A percentile compares a stretch with the other conserved stretches of the same genome.
Conservation (phyloP, 2,329 filamentous ascomycete species). For the Massarina eburnea region DNA sequence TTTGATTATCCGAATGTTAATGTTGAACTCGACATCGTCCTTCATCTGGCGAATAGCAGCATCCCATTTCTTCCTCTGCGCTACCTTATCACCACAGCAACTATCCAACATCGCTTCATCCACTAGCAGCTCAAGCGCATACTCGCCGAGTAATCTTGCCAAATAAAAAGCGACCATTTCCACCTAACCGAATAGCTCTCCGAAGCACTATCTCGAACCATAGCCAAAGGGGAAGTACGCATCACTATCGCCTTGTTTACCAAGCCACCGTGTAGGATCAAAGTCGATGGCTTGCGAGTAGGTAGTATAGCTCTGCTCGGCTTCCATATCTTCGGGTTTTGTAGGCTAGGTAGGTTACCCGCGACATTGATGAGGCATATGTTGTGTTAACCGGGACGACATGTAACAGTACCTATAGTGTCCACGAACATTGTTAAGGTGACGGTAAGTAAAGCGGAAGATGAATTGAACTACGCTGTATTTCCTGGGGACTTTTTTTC, state of each 20-base stretch:
- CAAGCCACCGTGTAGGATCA: slow-evolving; percentile 5
- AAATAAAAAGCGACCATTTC: slow-evolving; percentile 12
- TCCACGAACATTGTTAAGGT: slow-evolving; percentile 5
- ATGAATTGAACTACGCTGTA: slow-evolving; percentile 12
- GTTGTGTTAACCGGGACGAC: slow-evolving; percentile 3
- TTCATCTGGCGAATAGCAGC: slow-evolving; percentile 7
- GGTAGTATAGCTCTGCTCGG: background rate
- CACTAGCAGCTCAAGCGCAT: slow-evolving; percentile 8
- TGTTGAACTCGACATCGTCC: slow-evolving; percentile 9
- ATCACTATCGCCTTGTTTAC: background rate
- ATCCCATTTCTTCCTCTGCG: slow-evolving; percentile 6
- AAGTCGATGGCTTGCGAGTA: slow-evolving; percentile 10
- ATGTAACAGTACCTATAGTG: background rate
- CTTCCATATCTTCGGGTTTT: slow-evolving; percentile 8
- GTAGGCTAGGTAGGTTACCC: slow-evolving; percentile 6
- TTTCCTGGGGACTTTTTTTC: slow-evolving; percentile 11
- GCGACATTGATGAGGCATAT: slow-evolving; percentile 7
- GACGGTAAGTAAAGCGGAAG: background rate
- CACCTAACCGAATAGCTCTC: slow-evolving; percentile 13
- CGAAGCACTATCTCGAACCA: slow-evolving; percentile 10
- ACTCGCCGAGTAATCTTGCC: slow-evolving; percentile 8
- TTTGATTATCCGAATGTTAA: slow-evolving; percentile 11
- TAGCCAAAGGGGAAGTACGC: slow-evolving; percentile 8
- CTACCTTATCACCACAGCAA: slow-evolving; percentile 2
- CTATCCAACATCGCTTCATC: background rate